Percentiles rank a stretch among this genome's conserved stretches.
These are phyloP conservation scores for Silene latifolia DNA, from an alignment of 148 eudicot genomes.

Conservation along the genomic window DNA sequence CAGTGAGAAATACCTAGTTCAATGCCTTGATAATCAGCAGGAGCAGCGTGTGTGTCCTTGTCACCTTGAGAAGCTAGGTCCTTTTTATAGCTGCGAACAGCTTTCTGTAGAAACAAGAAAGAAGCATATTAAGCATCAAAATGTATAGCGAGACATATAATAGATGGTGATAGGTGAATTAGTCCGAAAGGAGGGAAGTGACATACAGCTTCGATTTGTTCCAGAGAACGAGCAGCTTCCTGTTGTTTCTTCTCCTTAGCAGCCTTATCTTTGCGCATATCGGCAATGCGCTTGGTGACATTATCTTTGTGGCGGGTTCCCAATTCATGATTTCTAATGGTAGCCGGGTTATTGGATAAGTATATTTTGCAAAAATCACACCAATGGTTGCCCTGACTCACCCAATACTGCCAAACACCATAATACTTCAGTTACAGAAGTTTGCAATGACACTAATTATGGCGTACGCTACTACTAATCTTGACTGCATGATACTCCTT, in stretches of 20 bases:
- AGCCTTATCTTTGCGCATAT: slow-evolving; percentile 80
- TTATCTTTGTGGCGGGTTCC: slow-evolving; percentile 84
- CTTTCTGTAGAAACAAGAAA: slow-evolving; percentile 55
- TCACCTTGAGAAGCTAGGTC: slow-evolving; percentile 64
- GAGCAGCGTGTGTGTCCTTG: slow-evolving; percentile 53
- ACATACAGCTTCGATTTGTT: slow-evolving; percentile 92
- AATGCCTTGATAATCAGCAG: slow-evolving; percentile 41
- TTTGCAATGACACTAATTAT: background rate
- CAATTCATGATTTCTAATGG: slow-evolving; percentile 88
- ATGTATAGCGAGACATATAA: background rate
- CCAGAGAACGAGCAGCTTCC: slow-evolving; percentile 58
- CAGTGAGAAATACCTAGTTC: slow-evolving; percentile 36
- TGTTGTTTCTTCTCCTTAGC: slow-evolving; percentile 72
- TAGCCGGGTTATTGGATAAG: slow-evolving; percentile 71
- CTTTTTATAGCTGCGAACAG: slow-evolving; percentile 80
- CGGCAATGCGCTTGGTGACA: slow-evolving; percentile 71
- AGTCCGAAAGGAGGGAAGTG: background rate
- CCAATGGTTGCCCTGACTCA: slow-evolving; percentile 98
- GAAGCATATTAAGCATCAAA: background rate
- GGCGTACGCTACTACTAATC: too few species aligned
- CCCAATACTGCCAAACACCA: slow-evolving; percentile 74
- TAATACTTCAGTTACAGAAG: background rate
- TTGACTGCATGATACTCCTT: too few species aligned
- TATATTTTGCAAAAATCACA: slow-evolving; percentile 91
- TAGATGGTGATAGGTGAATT: background rate